phyloP scores from a whole-genome alignment of 805 yeast species.

The Schizosaccharomyces lindneri region DNA sequence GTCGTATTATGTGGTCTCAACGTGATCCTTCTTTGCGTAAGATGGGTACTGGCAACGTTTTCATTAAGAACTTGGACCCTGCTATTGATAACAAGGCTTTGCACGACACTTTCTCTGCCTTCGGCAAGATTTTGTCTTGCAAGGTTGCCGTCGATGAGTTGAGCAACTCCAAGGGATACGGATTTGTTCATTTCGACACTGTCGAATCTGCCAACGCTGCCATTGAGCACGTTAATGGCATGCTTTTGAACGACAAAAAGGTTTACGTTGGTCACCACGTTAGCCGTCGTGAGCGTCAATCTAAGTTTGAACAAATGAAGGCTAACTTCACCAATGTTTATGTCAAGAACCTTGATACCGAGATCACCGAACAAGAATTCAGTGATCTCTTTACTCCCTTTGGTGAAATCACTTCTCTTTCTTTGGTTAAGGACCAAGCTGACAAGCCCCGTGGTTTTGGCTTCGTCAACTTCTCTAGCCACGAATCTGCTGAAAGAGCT shows the following conservation, averaged over 20 bases:
- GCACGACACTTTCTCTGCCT: conserved; percentile 91
- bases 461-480: conserved; percentile 72
- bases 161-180: conserved; percentile 86
- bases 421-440: conserved; percentile 53
- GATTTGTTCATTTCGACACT: conserved; percentile 88
- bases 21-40: conserved; percentile 91
- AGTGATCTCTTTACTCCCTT: conserved; percentile 40
- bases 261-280: conserved; percentile 89
- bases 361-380: conserved; percentile 28
- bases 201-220: conserved; percentile 85
- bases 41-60: conserved; percentile 88
- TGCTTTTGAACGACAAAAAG: conserved; percentile 87
- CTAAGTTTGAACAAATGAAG: conserved; percentile 70
- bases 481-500: conserved; percentile 71
- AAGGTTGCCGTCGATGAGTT: conserved; percentile 86
- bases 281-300: conserved; percentile 78
- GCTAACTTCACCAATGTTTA: conserved; percentile 89
- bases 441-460: conserved; percentile 92
- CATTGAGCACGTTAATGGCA: conserved; percentile 91
- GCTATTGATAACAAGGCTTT: conserved; percentile 96
- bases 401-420: conserved; percentile 67
- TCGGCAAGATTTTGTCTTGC: conserved; percentile 86
- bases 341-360: conserved; percentile 67
- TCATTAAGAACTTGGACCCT: conserved; percentile 94
- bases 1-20: conserved; percentile 99